phyloP scores from a whole-genome alignment of 257 asterid species.

The Nicotiana knightiana region DNA sequence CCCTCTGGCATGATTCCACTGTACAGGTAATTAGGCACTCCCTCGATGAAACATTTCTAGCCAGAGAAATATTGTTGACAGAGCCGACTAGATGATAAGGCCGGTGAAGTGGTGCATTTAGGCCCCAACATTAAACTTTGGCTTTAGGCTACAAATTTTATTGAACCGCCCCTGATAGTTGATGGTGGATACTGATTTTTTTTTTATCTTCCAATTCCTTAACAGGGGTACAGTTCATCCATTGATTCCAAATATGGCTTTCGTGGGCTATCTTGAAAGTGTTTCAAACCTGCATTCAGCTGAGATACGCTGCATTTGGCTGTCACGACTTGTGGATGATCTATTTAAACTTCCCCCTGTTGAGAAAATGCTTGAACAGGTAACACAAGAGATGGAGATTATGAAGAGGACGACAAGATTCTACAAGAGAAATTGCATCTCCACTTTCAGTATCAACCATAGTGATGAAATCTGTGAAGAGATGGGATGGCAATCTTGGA shows the following conservation, averaged over 20 bases:
- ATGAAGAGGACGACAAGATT: conserved; percentile 75
- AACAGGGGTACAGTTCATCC: conserved; percentile 87
- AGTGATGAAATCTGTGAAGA: conserved; percentile 81
- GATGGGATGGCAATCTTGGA: conserved; percentile 87
- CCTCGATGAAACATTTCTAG: not conserved
- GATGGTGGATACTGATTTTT: not conserved
- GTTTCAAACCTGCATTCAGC: conserved; percentile 88
- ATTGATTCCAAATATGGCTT: conserved; percentile 77
- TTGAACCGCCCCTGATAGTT: no score
- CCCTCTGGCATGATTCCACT: conserved; percentile 86
- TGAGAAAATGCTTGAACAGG: conserved; percentile 58
- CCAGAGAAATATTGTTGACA: not conserved
- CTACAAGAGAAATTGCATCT: conserved; percentile 80
- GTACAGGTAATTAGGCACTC: conserved; percentile 46
- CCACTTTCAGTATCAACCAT: conserved; percentile 86
- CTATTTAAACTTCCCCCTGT: conserved; percentile 60
- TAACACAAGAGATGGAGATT: conserved; percentile 59
- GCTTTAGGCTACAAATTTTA: no score
- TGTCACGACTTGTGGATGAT: conserved; percentile 48
- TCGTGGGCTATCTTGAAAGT: conserved; percentile 82
- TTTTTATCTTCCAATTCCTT: not conserved
- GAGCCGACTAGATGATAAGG: no score
- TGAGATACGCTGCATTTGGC: conserved; percentile 86
- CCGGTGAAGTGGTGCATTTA: no score
- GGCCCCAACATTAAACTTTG: no score